Conservation (phyloP, 495 filamentous ascomycete genomes). For the Viridothelium virens region DNA sequence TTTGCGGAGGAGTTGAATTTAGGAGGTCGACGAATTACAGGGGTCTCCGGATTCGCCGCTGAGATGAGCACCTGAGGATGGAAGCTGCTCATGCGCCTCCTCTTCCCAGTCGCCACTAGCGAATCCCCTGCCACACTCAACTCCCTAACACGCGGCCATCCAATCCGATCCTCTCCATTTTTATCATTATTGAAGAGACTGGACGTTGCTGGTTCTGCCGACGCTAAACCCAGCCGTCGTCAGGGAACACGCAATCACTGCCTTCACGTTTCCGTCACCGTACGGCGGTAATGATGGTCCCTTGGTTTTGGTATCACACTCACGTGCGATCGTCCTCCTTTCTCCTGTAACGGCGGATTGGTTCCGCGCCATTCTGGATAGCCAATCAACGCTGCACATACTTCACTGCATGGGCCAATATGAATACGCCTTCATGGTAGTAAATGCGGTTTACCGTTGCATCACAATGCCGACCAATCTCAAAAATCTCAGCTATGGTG, state of each 20-base stretch:
- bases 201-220: no score
- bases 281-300: no score
- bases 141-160: neutral
- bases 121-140: neutral
- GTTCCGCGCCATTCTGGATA: no score
- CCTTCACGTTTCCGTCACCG: no score
- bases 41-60: conserved; percentile 6
- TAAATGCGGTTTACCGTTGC: neutral
- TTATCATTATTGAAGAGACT: no score
- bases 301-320: no score
- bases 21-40: conserved; percentile 17
- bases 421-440: neutral
- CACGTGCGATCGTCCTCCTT: no score
- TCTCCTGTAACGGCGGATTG: no score
- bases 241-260: no score
- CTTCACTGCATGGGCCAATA: neutral
- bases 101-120: neutral
- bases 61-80: neutral
- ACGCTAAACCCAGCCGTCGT: no score
- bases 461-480: conserved; percentile 38
- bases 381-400: no score
- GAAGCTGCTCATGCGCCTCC: conserved; percentile 7
- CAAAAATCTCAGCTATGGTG: conserved; percentile 42
- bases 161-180: neutral
- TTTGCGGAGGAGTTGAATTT: conserved; percentile 19